Base-by-base conservation (phyloP, 371 early-diverging fungal genomes). In the Neoconidiobolus thromboides region DNA sequence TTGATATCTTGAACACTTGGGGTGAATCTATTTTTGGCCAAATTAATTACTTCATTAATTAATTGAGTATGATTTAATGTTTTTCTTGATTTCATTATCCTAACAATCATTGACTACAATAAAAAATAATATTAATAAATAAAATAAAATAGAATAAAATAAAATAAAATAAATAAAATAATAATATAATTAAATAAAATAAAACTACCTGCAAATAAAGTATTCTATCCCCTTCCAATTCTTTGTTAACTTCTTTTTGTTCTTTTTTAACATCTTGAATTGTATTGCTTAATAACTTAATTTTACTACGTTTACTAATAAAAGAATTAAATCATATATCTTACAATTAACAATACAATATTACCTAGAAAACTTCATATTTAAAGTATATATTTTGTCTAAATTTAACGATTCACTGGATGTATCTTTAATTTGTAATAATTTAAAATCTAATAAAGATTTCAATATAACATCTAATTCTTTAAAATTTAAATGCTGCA, bases 41-140 rank as follows among this genome's bases (percentile, higher is more conserved):
- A 91, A 9, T 76, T 74, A 52, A 96, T 87, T 2, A 92, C 91
- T 64, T 96, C 96, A 48, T 82, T 77, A 60, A 97, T 80, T 9
- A 97, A 76, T 36, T 76, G 74, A 5, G 80, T 76, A 68, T 95
- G 92, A 64, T 85, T 85, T 78, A 95, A 74, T 52, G 77, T 78
- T 71, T 92, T 91, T 48, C 95, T 85, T 2, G 95, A 88, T 79
- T 97, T 97, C 96, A 91, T 91, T 61, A 91, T 84, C 6, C 92
- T 82, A 48, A 96, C 98, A 75, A 97, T 93, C 2, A 95, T 93
- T 4, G 95, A 94, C 83, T 74, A 53, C 0, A 43, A 37, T 49
- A 15, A 15, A 49, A 49, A 49, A 49, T 26, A 26, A 26, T 26
- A 26, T 26, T 26, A 26, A 26, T 26, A 26, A 26, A 26, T 26